Evolutionary conservation across 2,329 filamentous ascomycete genomes (phyloP).

Genomic region (Scolecobasidium constrictum): DNA sequence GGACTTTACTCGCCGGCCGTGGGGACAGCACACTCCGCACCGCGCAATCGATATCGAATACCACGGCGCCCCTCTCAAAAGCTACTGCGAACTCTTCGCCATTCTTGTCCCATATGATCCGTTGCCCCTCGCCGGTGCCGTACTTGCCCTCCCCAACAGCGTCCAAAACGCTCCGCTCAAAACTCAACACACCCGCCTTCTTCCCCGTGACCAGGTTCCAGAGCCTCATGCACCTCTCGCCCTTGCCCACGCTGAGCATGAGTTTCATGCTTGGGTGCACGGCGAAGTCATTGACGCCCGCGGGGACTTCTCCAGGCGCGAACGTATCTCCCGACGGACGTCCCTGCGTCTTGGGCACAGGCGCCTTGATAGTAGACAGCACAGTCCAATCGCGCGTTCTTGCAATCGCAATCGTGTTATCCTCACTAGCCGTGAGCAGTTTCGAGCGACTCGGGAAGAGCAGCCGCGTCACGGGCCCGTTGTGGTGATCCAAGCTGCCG

Average conservation of each 20-base stretch:
- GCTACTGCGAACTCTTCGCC: slow-evolving; percentile 79
- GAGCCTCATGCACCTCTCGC: slow-evolving; percentile 81
- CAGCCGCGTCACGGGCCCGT: slow-evolving; percentile 67
- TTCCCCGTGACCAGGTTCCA: slow-evolving; percentile 97
- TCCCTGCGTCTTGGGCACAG: slow-evolving; percentile 67
- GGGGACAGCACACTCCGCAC: slow-evolving; percentile 65
- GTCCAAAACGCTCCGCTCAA: slow-evolving; percentile 59
- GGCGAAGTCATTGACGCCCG: slow-evolving; percentile 90
- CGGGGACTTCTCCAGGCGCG: slow-evolving; percentile 64
- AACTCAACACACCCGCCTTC: slow-evolving; percentile 87
- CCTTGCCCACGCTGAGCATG: slow-evolving; percentile 85
- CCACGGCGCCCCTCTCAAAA: slow-evolving; percentile 74
- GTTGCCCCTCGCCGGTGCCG: slow-evolving; percentile 70
- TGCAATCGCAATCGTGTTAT: slow-evolving; percentile 82
- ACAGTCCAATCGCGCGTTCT: slow-evolving; percentile 82
- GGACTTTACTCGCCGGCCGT: slow-evolving; percentile 63
- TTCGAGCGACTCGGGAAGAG: slow-evolving; percentile 79
- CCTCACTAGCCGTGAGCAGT: slow-evolving; percentile 76
- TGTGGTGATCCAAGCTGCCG: slow-evolving; percentile 77
- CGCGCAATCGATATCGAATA: slow-evolving; percentile 82
- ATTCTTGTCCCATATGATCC: slow-evolving; percentile 66
- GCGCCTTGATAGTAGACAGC: slow-evolving; percentile 79
- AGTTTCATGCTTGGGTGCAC: slow-evolving; percentile 95
- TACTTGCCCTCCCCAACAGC: slow-evolving; percentile 68
- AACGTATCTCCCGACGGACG: slow-evolving; percentile 86